phyloP scores from a whole-genome alignment of 495 filamentous ascomycete species.

The Penicillium taxi region DNA sequence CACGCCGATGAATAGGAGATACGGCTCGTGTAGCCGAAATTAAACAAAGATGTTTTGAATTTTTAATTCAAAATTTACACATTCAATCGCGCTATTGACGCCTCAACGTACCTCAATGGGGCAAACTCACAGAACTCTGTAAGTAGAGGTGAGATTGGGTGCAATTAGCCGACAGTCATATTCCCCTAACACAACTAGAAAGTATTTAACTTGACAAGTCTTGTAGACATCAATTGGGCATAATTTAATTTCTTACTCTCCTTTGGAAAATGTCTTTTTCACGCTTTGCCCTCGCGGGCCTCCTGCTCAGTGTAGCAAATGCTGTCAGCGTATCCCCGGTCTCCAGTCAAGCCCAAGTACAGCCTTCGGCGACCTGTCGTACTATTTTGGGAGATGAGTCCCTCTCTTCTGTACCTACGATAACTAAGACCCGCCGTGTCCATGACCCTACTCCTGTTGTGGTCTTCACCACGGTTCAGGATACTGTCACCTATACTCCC shows the following conservation, averaged over 20 bases:
- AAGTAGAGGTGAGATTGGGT: too few relatives aligned
- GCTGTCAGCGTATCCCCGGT: not conserved
- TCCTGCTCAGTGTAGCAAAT: not conserved
- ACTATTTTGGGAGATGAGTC: not conserved
- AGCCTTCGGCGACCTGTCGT: not conserved
- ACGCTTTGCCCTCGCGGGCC: not conserved
- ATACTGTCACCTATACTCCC: constrained; percentile 4
- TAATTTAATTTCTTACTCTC: not conserved
- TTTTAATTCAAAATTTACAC: not conserved
- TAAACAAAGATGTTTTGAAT: too few relatives aligned
- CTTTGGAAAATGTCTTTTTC: not conserved
- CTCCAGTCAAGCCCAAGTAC: constrained; percentile 2
- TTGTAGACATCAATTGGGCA: not conserved
- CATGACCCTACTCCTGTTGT: constrained; percentile 4
- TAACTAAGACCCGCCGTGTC: not conserved
- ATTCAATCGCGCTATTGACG: constrained; percentile 3
- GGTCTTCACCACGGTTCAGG: constrained; percentile 1
- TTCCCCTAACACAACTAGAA: not conserved
- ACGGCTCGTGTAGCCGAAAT: too few relatives aligned
- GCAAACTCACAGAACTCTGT: too few relatives aligned
- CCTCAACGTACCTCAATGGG: not conserved
- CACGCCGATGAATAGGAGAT: not conserved
- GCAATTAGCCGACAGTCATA: constrained; percentile 4
- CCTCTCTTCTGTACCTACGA: constrained; percentile 2
- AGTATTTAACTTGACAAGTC: constrained; percentile 5